Evolutionary conservation across 2,329 filamentous ascomycete species (phyloP).

Genomic region (Colletotrichum phormii): DNA sequence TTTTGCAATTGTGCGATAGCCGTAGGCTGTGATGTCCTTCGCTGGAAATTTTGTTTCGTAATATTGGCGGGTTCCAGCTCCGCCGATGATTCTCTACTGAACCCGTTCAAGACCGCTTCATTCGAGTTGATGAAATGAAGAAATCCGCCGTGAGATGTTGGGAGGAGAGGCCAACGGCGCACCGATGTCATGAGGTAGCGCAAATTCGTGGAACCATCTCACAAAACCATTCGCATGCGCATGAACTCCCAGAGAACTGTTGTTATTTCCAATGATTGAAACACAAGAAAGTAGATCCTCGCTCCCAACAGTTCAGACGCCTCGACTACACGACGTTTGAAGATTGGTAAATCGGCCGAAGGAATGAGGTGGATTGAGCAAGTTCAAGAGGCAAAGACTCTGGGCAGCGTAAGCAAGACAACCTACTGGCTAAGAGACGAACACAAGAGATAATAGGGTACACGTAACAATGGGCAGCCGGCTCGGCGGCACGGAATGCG

Average conservation of each 20-base stretch:
- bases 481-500: slow-evolving; percentile 3
- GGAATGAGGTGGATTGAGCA: slow-evolving; percentile 38
- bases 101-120: background rate
- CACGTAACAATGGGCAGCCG: background rate
- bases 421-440: background rate
- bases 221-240: background rate
- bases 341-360: background rate
- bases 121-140: background rate
- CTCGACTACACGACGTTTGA: slow-evolving; percentile 5
- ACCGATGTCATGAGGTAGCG: slow-evolving; percentile 5
- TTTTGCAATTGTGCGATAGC: background rate
- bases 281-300: background rate
- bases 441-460: background rate
- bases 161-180: background rate
- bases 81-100: background rate
- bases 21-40: background rate
- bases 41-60: background rate
- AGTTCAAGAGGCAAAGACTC: slow-evolving; percentile 28
- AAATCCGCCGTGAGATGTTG: background rate
- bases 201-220: slow-evolving; percentile 11
- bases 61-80: background rate
- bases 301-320: background rate
- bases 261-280: background rate
- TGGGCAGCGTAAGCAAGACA: slow-evolving; percentile 15
- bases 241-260: background rate